Evolutionary conservation across 768 basidiomycete species (phyloP).

Genomic region (Lactarius psammicola): DNA sequence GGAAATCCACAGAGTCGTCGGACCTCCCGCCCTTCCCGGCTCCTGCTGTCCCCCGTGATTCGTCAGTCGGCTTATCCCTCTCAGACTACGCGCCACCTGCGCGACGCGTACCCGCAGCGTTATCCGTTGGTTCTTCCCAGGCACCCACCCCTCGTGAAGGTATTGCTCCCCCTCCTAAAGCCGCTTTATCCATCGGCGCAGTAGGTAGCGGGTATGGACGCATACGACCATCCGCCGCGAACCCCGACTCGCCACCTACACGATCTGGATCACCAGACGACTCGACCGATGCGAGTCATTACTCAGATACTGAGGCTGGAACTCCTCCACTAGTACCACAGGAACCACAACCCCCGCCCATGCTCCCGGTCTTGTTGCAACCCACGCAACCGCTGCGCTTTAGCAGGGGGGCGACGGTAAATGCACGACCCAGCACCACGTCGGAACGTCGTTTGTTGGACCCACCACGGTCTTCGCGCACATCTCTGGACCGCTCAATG

Average conservation of each 20-base stretch:
- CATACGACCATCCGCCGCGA: no score
- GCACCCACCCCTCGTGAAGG: not conserved
- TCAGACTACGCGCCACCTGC: not conserved
- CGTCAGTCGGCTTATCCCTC: slow-evolving; percentile 1
- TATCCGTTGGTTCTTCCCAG: not conserved
- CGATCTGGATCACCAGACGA: not conserved
- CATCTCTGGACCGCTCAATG: no score
- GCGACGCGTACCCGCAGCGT: not conserved
- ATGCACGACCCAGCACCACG: not conserved
- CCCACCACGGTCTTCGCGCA: no score
- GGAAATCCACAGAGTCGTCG: slow-evolving; percentile 16
- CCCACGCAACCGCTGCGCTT: slow-evolving; percentile 4
- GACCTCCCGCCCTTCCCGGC: slow-evolving; percentile 28
- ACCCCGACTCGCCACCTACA: not conserved
- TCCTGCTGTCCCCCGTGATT: slow-evolving; percentile 20
- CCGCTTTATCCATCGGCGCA: slow-evolving; percentile 10
- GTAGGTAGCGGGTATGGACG: slow-evolving; percentile 10
- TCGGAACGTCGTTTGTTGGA: not conserved
- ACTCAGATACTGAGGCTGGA: slow-evolving; percentile 8
- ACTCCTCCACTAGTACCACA: not conserved
- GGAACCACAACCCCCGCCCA: not conserved
- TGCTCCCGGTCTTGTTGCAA: not conserved
- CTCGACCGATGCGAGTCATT: slow-evolving; percentile 20
- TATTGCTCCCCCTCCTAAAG: not conserved
- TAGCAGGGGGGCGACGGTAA: not conserved